These are phyloP conservation scores for Pestalotiopsis sp. DNA, from an alignment of 2,329 filamentous ascomycete species.

Conservation along the genomic window DNA sequence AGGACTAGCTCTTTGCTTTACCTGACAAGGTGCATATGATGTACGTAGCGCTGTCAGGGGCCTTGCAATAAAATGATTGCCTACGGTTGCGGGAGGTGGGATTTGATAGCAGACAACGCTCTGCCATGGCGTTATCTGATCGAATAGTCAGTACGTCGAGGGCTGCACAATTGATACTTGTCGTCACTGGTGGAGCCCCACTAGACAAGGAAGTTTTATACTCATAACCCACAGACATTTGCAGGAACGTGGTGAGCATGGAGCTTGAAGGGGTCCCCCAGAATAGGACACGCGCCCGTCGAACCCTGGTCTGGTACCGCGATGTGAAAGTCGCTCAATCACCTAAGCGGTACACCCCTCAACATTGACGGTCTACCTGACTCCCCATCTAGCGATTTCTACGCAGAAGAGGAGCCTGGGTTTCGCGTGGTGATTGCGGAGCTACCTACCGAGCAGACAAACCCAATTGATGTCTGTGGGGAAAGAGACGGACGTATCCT, in stretches of 20 bases:
- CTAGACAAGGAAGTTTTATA: background rate
- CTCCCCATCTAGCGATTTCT: background rate
- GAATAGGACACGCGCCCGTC: background rate
- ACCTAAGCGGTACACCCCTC: background rate
- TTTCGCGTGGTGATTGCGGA: constrained; percentile 5
- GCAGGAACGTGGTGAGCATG: constrained; percentile 6
- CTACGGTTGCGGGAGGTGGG: background rate
- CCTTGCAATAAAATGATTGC: background rate
- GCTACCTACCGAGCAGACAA: background rate
- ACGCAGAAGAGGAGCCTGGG: background rate
- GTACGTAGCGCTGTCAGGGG: background rate
- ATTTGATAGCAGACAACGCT: background rate
- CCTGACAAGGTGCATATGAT: background rate
- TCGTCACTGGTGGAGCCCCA: background rate
- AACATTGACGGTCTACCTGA: background rate
- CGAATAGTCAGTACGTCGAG: background rate
- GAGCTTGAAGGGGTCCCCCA: background rate
- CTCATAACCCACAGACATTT: background rate
- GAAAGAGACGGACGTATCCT: background rate
- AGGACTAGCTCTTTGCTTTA: background rate
- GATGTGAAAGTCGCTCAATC: background rate
- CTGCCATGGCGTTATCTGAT: background rate
- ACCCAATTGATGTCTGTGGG: background rate
- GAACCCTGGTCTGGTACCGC: background rate
- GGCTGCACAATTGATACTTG: background rate